Evolutionary conservation across 192 early-diverging fungal species (phyloP), one percentile per base, ranked within the genome.

Genomic region (Geranomyces michiganensis): DNA sequence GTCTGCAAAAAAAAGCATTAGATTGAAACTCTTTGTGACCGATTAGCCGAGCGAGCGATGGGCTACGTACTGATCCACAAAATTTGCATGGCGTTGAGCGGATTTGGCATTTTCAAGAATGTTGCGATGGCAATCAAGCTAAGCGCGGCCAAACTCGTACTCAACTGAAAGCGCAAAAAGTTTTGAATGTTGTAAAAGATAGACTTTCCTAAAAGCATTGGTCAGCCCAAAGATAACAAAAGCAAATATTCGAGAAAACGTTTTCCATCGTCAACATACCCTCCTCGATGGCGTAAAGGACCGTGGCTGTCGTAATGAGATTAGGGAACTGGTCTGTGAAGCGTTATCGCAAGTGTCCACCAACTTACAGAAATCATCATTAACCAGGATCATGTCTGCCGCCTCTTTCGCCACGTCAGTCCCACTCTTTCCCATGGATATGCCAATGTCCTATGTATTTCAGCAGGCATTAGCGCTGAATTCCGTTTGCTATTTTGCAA

Each of bases 181-280:
- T 98, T 95, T 79, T 95, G 92, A 65, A 98, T 94, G 74, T 98
- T 98, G 84, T 93, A 93, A 73, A 95, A 97, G 64, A 98, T 98
- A n/a, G 88, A 87, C 86, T 96, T 98, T 47, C 93, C 90, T 90
- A 61, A 41, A 41, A 10, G 36, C 10, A 41, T 24, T 22, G 7
- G 22, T 1, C 30, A 53, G 51, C 17, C 3, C 24, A 53, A 26
- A 15, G 24, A 26, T n/a, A 7, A n/a, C 68, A 24, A 33, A 61
- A 1, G 48, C 30, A 53, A 41, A n/a, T 49, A 7, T 21, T 29
- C 3, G 45, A 58, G 65, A 26, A 66, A 48, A 4, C 63, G 0
- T 10, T 62, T 51, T 14, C 41, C 6, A n/a, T 56, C 15, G 31
- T 9, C 46, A 2, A 19, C 53, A 67, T 81, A 84, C 90, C 96